Base-by-base conservation (phyloP, 176 grass and related monocot species). In the Aegilops umbellulata region DNA sequence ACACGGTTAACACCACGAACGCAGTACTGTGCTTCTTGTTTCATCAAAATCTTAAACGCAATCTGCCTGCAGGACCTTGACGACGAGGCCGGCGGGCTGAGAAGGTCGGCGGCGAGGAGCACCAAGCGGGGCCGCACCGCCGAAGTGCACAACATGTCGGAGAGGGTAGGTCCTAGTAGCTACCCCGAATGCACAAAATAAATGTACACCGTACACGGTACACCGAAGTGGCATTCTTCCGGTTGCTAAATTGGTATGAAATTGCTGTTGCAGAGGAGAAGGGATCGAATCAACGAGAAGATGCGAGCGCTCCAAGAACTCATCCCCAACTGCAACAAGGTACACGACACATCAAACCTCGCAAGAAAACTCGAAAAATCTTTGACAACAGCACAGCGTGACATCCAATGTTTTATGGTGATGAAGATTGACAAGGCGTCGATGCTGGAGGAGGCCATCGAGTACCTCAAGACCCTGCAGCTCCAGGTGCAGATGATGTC, bases 401-500 rank as follows among this genome's bases (percentile, higher is more conserved):
- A 27, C 44, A 55, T 55, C 15, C 41, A 69, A 25, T 39, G 17
- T 72, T 80, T 80, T 57, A 3, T 0, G 49, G 5, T 65, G 26
- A 20, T 65, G 73, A 35, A 93, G 92, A 69, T 90, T 19, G 93
- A 95, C 80, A 95, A 95, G 83, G 90, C 93, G 25, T 92, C 90
- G 80, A 95, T 95, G 93, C 93, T 95, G 68, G 93, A 95, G 15
- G 93, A 95, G 6, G 91, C 91, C 55, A 95, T 95, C 83, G 93
- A 95, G 69, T 95, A 95, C 75, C 88, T 95, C 0, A 95, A 95
- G 31, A 90, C 91, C 6, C 86, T 95, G 6, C 93, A 95, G 83
- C 88, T 92, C 1, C 93, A 95, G 81, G 88, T 95, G 14, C 90
- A 95, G 89, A 83, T 90, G 84, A 86, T 90, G 89, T 86, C 80